These are phyloP conservation scores for Coniferiporia weirii DNA, from an alignment of 1,284 basidiomycete species.

Conservation along the genomic window DNA sequence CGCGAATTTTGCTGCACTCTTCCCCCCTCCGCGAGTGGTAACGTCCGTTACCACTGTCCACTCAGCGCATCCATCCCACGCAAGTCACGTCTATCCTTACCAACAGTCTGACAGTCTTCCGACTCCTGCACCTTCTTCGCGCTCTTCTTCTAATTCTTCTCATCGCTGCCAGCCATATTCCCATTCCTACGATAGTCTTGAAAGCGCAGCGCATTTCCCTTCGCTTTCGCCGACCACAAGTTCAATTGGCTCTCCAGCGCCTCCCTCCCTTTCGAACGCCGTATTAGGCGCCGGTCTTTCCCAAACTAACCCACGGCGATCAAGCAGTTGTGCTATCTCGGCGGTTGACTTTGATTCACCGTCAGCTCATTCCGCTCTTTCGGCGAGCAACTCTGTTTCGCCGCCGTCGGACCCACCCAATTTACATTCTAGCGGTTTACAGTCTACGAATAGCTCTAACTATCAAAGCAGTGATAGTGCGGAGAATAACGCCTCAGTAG, in stretches of 20 bases:
- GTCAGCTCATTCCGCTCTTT: background rate
- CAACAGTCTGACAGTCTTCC: background rate
- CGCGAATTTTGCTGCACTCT: slow-evolving; percentile 15
- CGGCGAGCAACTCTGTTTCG: background rate
- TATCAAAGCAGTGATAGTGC: background rate
- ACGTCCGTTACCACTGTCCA: slow-evolving; percentile 11
- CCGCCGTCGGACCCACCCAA: background rate
- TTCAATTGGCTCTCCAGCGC: slow-evolving; percentile 4
- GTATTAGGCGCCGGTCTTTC: slow-evolving; percentile 3
- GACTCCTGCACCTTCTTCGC: slow-evolving; percentile 4
- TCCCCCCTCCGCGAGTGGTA: slow-evolving; percentile 12
- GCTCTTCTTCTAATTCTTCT: background rate
- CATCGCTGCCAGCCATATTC: slow-evolving; percentile 8
- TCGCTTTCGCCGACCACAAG: background rate
- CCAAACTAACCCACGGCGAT: slow-evolving; percentile 1
- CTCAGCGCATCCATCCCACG: background rate
- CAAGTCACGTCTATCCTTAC: background rate
- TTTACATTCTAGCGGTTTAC: background rate
- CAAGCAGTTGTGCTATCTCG: slow-evolving; percentile 11
- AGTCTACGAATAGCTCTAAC: background rate
- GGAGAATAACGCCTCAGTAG: background rate
- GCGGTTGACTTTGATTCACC: background rate
- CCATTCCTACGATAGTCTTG: background rate
- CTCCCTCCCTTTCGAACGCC: slow-evolving; percentile 5
- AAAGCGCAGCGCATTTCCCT: background rate